These are phyloP conservation scores for Mucuna pruriens DNA, from an alignment of 306 rosid genomes.

Conservation along the genomic window DNA sequence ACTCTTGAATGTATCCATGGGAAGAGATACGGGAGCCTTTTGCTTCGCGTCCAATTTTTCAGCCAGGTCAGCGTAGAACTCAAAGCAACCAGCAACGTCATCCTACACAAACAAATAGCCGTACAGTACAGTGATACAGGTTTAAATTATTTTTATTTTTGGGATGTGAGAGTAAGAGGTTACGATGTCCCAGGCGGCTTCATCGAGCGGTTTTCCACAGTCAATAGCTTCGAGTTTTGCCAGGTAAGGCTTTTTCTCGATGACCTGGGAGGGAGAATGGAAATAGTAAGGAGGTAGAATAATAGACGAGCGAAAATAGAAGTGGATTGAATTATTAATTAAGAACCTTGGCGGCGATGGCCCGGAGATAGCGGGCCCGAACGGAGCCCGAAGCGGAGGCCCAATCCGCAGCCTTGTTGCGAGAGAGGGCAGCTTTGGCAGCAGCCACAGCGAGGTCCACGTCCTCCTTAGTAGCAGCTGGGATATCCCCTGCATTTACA, in stretches of 20 bases:
- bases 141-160: background rate
- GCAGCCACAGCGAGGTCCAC: conserved; percentile 87
- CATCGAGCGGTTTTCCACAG: conserved; percentile 92
- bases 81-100: conserved; percentile 98
- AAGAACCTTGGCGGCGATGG: conserved; percentile 79
- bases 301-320: background rate
- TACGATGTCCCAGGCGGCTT: conserved; percentile 93
- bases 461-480: conserved; percentile 93
- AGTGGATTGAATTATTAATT: background rate
- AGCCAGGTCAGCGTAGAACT: conserved; percentile 94
- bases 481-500: conserved; percentile 64
- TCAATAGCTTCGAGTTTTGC: conserved; percentile 82
- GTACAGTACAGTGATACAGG: background rate
- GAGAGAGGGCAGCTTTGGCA: conserved; percentile 70
- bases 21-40: conserved; percentile 78
- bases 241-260: conserved; percentile 61
- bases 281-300: background rate
- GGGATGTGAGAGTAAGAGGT: background rate
- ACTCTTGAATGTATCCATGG: conserved; percentile 80
- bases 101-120: conserved; percentile 59
- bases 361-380: conserved; percentile 90
- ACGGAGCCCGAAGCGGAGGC: conserved; percentile 74
- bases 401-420: conserved; percentile 86
- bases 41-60: conserved; percentile 87
- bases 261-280: conserved; percentile 50